A percentile compares a stretch with the other conserved stretches of the same genome.
phyloP scores from a whole-genome alignment of 1,284 basidiomycete species.

The Ganoderma lingzhi region DNA sequence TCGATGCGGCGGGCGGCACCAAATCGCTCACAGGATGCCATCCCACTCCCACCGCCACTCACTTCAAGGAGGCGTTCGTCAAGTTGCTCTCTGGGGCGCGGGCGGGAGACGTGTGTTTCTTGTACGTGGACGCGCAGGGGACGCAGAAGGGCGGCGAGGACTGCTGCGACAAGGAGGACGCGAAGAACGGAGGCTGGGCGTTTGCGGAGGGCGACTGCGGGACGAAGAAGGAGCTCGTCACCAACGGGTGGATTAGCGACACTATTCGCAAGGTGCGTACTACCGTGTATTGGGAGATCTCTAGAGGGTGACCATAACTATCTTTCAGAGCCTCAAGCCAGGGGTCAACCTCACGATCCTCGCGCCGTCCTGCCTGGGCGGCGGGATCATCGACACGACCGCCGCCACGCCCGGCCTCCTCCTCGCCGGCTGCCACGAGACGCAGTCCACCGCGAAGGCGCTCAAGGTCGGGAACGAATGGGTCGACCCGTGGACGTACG shows the following conservation, averaged over 20 bases:
- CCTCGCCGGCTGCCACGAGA: neutral
- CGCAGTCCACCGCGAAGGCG: neutral
- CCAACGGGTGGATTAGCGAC: neutral
- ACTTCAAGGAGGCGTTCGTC: conserved; percentile 2
- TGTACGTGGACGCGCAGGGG: conserved; percentile 3
- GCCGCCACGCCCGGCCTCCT: neutral
- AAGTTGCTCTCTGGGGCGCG: neutral
- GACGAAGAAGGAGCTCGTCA: neutral
- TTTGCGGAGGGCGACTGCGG: neutral
- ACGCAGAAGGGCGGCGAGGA: neutral
- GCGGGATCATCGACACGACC: neutral
- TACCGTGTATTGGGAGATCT: neutral
- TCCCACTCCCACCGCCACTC: neutral
- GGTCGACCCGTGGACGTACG: conserved; percentile 9
- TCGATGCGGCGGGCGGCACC: neutral
- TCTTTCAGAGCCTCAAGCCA: neutral
- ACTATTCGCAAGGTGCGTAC: neutral
- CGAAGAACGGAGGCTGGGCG: neutral
- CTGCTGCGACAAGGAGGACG: neutral
- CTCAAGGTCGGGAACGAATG: neutral
- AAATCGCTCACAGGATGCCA: neutral
- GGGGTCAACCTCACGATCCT: conserved; percentile 4
- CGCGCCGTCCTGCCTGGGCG: neutral
- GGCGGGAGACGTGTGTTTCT: conserved; percentile 1
- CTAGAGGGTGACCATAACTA: too few relatives aligned